A percentile compares a stretch with the other conserved stretches of the same genome.
Conservation (phyloP, 139 green algal genomes). For the Pleodorina starrii region DNA sequence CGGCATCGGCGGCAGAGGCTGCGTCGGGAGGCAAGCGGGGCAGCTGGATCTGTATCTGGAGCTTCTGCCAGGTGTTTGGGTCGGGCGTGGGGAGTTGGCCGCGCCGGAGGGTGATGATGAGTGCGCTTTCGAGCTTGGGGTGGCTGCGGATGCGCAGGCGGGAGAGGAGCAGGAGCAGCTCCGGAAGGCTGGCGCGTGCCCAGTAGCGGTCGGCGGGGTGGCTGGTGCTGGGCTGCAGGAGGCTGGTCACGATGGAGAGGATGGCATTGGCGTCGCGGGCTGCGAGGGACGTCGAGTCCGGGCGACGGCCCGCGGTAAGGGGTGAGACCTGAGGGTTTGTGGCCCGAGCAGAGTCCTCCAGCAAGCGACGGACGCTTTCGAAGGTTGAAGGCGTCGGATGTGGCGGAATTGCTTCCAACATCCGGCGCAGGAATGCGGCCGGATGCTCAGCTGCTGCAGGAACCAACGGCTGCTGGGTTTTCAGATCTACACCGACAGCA, state of each 20-base stretch:
- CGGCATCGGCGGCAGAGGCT: background rate
- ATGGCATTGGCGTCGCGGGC: background rate
- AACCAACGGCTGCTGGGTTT: no score
- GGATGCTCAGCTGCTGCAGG: background rate
- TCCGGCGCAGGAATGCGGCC: background rate
- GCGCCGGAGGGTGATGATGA: background rate
- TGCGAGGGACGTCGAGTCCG: background rate
- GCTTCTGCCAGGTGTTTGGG: background rate
- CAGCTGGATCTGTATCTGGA: no score
- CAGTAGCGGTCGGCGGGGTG: background rate
- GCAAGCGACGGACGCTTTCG: background rate
- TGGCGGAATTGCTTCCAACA: background rate
- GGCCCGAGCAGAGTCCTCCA: background rate
- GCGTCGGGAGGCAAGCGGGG: no score
- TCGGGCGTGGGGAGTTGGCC: background rate
- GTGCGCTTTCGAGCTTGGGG: constrained; percentile 8
- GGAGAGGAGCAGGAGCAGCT: constrained; percentile 20
- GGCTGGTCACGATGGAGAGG: background rate
- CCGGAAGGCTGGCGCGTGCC: background rate
- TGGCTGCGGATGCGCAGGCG: constrained; percentile 14
- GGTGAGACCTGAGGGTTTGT: background rate
- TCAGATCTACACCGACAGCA: no score
- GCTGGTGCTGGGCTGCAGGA: background rate
- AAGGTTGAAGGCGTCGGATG: background rate
- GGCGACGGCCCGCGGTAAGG: background rate